Percentiles rank a stretch among this genome's conserved stretches.
phyloP scores from a whole-genome alignment of 2,329 filamentous ascomycete species.

The Chrysoporthe austroafricana region DNA sequence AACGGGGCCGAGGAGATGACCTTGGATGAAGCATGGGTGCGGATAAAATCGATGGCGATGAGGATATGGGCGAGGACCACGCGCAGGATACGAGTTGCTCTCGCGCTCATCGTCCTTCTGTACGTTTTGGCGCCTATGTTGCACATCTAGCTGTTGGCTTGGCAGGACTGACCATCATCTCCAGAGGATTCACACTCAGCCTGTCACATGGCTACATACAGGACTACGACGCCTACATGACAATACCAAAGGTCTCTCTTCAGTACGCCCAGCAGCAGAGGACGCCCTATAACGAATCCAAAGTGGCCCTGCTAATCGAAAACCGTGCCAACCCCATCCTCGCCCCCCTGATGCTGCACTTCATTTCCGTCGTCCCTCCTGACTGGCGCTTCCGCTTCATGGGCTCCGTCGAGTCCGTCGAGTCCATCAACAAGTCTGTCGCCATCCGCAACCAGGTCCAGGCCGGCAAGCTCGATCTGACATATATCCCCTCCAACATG shows the following conservation, averaged over 20 bases:
- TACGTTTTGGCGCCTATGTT: constrained; percentile 10
- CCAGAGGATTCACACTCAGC: constrained; percentile 19
- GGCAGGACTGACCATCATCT: constrained; percentile 9
- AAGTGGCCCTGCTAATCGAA: constrained; percentile 58
- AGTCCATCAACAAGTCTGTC: constrained; percentile 38
- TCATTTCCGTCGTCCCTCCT: constrained; percentile 55
- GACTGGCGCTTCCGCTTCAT: constrained; percentile 61
- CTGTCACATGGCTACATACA: constrained; percentile 25
- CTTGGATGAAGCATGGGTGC: constrained; percentile 25
- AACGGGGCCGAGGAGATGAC: constrained; percentile 24
- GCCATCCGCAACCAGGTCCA: constrained; percentile 53
- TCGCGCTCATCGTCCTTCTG: constrained; percentile 21
- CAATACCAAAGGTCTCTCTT: constrained; percentile 27
- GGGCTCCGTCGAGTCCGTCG: constrained; percentile 45
- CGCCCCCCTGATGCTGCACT: constrained; percentile 54
- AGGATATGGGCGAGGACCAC: constrained; percentile 27
- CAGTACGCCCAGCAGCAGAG: constrained; percentile 31
- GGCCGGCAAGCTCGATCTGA: constrained; percentile 56
- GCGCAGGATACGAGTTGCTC: constrained; percentile 24
- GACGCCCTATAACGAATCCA: constrained; percentile 51
- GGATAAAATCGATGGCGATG: constrained; percentile 20
- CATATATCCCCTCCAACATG: constrained; percentile 53
- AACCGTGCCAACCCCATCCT: constrained; percentile 51
- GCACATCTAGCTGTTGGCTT: not conserved
- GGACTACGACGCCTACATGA: constrained; percentile 24